Evolutionary conservation across 2,329 filamentous ascomycete species (phyloP).

Genomic region (Arthrobotrys sphaeroides): DNA sequence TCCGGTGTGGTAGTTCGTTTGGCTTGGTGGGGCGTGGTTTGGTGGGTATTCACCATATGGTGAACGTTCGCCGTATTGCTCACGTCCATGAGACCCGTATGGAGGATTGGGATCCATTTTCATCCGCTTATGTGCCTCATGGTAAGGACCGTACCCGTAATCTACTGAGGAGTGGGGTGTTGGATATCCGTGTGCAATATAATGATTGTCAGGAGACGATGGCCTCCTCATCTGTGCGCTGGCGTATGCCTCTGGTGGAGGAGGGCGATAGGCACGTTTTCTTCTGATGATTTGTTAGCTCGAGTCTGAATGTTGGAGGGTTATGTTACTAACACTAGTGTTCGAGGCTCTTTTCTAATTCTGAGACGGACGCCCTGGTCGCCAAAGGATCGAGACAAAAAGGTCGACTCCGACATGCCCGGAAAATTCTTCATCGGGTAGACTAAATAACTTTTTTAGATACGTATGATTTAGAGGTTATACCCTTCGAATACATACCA

Average conservation of each 20-base stretch:
- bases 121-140: conserved; percentile 47
- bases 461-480: background rate
- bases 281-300: conserved; percentile 29
- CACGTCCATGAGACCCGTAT: conserved; percentile 38
- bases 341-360: conserved; percentile 81
- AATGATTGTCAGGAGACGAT: conserved; percentile 45
- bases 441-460: conserved; percentile 59
- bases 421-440: conserved; percentile 74
- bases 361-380: conserved; percentile 86
- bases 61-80: conserved; percentile 49
- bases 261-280: conserved; percentile 49
- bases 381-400: conserved; percentile 81
- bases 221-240: conserved; percentile 48
- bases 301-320: background rate
- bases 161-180: conserved; percentile 48
- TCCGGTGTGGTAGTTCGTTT: conserved; percentile 43
- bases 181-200: conserved; percentile 48
- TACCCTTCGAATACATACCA: conserved; percentile 64
- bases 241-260: conserved; percentile 48
- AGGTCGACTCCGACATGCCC: conserved; percentile 82
- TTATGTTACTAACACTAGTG: conserved; percentile 59
- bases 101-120: conserved; percentile 43
- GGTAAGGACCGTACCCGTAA: conserved; percentile 46
- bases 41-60: conserved; percentile 51
- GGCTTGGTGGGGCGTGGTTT: conserved; percentile 23